Base-by-base conservation (phyloP, 768 basidiomycete species). In the Clavaria fumosa region DNA sequence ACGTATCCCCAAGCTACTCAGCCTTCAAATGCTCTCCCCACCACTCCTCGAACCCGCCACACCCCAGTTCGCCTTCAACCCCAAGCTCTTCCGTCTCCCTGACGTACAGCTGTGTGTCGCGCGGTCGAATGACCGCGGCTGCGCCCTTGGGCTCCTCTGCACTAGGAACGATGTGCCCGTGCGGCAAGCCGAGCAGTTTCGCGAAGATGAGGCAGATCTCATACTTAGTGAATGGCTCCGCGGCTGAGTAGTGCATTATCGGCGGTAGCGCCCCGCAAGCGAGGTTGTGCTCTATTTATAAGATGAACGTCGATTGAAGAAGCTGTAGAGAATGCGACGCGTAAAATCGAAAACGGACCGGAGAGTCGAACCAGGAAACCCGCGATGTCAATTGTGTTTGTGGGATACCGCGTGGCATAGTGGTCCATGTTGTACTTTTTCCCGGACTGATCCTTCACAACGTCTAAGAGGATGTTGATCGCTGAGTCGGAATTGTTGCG, bases 361-460 rank as follows among this genome's bases (percentile, higher is more conserved):
- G 72, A 63, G 3, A 93, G 63, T 26, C 82, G 75, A 30, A 78
- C 75, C 22, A 96, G 65, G 50, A 93, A 91, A 15, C 72, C 63
- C 2, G 82, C 89, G 38, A 96, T 79, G 50, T 96, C 91, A 22
- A 77, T 49, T 7, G 86, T 77, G 49, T 89, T 89, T 18, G 93
- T 97, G 0, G 93, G 93, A 58, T 81, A 93, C 20, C 93, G 70
- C 12, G 79, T 84, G 18, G 86, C 89, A 52, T 77, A 93, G 54
- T 93, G 79, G 53, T 99, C 93, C 93, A 96, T 96, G 55, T 77
- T 86, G 63, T 90, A 90, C 23, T 60, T 62, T 59, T 90, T 90
- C 2, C 83, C 84, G 4, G 79, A 81, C 47, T 82, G 83, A 51
- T 91, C 85, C 43, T 73, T 63, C 0, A 95, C 84, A 23, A 93